These are phyloP conservation scores for Colletotrichum sp. DNA, from an alignment of 2,329 filamentous ascomycete species.

Conservation along the genomic window DNA sequence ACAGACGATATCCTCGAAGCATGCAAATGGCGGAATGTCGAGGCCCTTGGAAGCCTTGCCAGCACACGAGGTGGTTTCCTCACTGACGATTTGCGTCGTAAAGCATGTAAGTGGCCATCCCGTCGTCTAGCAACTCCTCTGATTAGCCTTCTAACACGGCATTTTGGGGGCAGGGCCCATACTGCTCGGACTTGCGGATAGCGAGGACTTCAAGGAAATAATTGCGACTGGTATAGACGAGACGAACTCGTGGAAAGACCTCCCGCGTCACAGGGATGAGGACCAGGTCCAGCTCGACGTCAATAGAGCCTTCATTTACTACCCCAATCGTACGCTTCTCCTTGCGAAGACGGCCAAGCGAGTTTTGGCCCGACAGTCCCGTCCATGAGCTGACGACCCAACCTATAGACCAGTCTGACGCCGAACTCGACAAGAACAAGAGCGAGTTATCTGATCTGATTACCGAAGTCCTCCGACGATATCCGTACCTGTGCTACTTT, in stretches of 20 bases:
- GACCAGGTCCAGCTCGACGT: constrained; percentile 92
- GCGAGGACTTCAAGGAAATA: constrained; percentile 15
- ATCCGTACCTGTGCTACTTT: constrained; percentile 92
- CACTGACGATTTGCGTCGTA: constrained; percentile 69
- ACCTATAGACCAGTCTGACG: constrained; percentile 67
- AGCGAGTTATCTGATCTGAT: constrained; percentile 82
- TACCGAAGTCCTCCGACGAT: constrained; percentile 75
- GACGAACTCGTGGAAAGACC: constrained; percentile 56
- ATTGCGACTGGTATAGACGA: constrained; percentile 19
- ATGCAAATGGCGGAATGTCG: constrained; percentile 63
- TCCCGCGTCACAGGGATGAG: constrained; percentile 84
- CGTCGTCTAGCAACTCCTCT: not conserved
- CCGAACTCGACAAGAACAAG: constrained; percentile 75
- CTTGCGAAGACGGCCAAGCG: not conserved
- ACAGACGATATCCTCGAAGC: constrained; percentile 60
- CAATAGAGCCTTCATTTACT: constrained; percentile 96
- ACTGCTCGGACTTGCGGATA: constrained; percentile 50
- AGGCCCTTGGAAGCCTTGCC: constrained; percentile 62
- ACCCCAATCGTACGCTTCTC: constrained; percentile 72
- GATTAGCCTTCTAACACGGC: constrained; percentile 6
- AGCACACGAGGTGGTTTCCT: constrained; percentile 71
- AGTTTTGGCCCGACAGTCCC: not conserved
- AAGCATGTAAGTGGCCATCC: constrained; percentile 72
- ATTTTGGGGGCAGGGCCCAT: constrained; percentile 60
- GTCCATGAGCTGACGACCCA: constrained; percentile 14